Percentiles rank a stretch among this genome's conserved stretches.
These are phyloP conservation scores for Thermothielavioides terrestris DNA, from an alignment of 495 filamentous ascomycete species.

Conservation along the genomic window DNA sequence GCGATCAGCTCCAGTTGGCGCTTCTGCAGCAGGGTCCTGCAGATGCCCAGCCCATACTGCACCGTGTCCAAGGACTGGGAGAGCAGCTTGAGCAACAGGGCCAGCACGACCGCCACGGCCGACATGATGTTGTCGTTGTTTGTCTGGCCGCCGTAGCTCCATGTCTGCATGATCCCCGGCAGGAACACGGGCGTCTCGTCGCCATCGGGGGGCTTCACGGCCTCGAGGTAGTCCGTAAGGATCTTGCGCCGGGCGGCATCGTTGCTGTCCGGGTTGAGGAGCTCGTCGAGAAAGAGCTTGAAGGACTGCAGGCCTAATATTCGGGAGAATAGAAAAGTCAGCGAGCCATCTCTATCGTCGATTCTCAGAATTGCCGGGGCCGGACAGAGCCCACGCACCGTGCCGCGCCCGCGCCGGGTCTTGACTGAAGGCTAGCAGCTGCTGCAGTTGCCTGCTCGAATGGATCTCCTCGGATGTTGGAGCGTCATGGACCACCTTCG, in stretches of 20 bases:
- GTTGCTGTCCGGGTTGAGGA: constrained; percentile 46
- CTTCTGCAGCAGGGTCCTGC: constrained; percentile 63
- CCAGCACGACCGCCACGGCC: constrained; percentile 63
- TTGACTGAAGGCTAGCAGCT: constrained; percentile 59
- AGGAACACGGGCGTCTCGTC: constrained; percentile 52
- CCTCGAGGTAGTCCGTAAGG: constrained; percentile 64
- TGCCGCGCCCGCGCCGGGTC: constrained; percentile 52
- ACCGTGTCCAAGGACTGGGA: constrained; percentile 62
- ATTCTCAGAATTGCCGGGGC: no score
- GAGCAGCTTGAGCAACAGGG: constrained; percentile 64
- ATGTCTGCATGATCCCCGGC: constrained; percentile 65
- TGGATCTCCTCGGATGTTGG: constrained; percentile 48
- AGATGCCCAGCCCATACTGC: constrained; percentile 60
- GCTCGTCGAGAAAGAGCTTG: constrained; percentile 63
- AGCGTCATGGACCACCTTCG: constrained; percentile 35
- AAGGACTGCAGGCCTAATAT: constrained; percentile 60
- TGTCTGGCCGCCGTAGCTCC: constrained; percentile 62
- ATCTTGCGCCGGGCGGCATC: constrained; percentile 45
- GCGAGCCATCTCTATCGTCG: no score
- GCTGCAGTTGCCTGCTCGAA: constrained; percentile 50
- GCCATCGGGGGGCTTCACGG: constrained; percentile 51
- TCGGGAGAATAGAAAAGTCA: not conserved
- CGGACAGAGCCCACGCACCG: no score
- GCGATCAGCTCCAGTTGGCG: constrained; percentile 64
- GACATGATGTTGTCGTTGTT: constrained; percentile 70